These are phyloP conservation scores for Hymenoscyphus repandus DNA, from an alignment of 2,329 filamentous ascomycete species.

Conservation along the genomic window DNA sequence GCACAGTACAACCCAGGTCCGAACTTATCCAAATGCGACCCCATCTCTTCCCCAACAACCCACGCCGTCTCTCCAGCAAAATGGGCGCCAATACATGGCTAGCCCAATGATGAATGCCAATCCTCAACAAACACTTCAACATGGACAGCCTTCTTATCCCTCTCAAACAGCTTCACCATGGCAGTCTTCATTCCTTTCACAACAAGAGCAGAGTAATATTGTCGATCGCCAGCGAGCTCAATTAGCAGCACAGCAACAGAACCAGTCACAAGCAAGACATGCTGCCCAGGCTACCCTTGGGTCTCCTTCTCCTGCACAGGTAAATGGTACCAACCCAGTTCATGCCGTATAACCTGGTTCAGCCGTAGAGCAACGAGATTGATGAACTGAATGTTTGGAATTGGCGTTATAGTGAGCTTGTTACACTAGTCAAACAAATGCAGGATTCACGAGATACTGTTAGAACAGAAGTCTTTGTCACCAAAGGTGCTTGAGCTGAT, in stretches of 20 bases:
- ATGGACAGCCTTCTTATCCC: background rate
- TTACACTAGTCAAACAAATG: no score
- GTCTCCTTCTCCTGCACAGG: slow-evolving; percentile 21
- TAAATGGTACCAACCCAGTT: slow-evolving; percentile 22
- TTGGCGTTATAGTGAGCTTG: no score
- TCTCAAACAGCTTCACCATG: background rate
- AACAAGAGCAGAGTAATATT: slow-evolving; percentile 32
- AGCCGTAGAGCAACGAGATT: no score
- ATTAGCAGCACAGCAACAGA: slow-evolving; percentile 27
- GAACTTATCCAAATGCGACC: slow-evolving; percentile 23
- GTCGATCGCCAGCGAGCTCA: slow-evolving; percentile 34
- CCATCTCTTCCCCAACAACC: no score
- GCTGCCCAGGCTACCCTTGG: slow-evolving; percentile 25
- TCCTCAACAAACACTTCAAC: slow-evolving; percentile 16
- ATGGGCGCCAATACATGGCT: slow-evolving; percentile 20
- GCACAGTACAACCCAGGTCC: slow-evolving; percentile 15
- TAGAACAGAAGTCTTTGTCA: no score
- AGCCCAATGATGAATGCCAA: slow-evolving; percentile 24
- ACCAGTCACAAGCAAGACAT: slow-evolving; percentile 28
- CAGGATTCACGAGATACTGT: no score
- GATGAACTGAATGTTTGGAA: no score
- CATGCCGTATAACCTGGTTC: no score
- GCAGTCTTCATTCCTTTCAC: slow-evolving; percentile 27
- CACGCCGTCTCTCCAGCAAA: slow-evolving; percentile 21
- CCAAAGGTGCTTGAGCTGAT: no score